Evolutionary conservation across 345 rosid species (phyloP), one percentile per base, ranked within the genome.

Genomic region (Gossypioides kirkii): DNA sequence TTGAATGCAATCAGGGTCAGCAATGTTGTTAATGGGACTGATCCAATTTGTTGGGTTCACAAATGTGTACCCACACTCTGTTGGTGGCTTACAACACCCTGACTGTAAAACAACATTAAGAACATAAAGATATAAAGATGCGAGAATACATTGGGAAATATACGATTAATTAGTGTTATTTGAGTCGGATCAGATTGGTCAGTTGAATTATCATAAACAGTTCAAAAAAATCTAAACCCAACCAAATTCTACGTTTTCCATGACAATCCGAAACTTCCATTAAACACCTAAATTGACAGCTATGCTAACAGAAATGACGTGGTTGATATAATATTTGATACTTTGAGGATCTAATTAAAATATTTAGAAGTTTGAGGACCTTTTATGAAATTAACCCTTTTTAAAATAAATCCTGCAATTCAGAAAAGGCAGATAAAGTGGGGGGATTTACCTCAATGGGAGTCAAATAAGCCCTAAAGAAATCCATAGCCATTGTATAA

Each of bases 11-110:
- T 74, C 77, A 12, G 49, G 61, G 63, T 74, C 77, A 14, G 71
- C 77, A 26, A 62, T 87, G 18, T 47, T 86, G 88, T 86, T 73
- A 8, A 87, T 88, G 32, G 92, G 92, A 73, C 90, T 86, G 43
- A 90, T 90, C 95, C 95, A 90, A 23, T 88, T 80, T 1, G 95
- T 86, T 49, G 95, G 95, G 53, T 84, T 87, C 64, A 88, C 86
- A 55, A 90, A 90, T 8, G 89, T 84, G 77, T 84, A 90, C 41
- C 92, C 92, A 41, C 95, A 90, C 42, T 60, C 26, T 1, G 92
- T 87, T 1, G 95, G 95, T 0, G 95, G 95, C 87, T 90, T 90
- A 66, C 95, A 88, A 71, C 92, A 90, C 59, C 95, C 95, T 20
- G 92, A 90, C 91, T 86, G 85, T 70, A 63, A 47, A 66, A 18